Percentiles rank a stretch among this genome's conserved stretches.
Evolutionary conservation across 176 grass and related monocot species (phyloP).

Genomic region (Elymus sibiricus): DNA sequence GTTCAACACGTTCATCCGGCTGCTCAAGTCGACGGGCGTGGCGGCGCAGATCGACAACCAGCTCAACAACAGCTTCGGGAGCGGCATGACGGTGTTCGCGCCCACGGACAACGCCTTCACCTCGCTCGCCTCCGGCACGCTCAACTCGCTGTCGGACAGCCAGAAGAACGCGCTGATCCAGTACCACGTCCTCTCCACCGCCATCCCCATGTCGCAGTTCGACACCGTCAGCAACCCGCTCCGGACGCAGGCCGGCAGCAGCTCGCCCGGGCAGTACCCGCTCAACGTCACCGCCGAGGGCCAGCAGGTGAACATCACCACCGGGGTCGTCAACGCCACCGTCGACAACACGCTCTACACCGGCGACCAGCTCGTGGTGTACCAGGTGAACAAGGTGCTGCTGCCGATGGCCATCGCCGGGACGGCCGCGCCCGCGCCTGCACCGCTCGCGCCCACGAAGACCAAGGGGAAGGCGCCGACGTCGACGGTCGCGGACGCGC

Average conservation of each 20-base stretch:
- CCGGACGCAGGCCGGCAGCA: constrained; percentile 78
- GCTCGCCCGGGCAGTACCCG: constrained; percentile 49
- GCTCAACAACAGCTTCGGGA: constrained; percentile 71
- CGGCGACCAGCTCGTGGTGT: constrained; percentile 61
- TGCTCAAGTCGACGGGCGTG: constrained; percentile 56
- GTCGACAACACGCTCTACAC: constrained; percentile 62
- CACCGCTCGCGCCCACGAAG: constrained; percentile 40
- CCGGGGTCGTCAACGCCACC: constrained; percentile 72
- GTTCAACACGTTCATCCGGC: constrained; percentile 73
- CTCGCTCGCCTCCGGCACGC: constrained; percentile 62
- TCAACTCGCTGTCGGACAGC: constrained; percentile 82
- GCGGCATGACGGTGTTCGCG: constrained; percentile 83
- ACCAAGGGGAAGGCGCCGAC: constrained; percentile 54
- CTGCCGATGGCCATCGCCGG: constrained; percentile 62
- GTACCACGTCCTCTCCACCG: constrained; percentile 66
- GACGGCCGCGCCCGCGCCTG: constrained; percentile 34
- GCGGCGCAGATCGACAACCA: constrained; percentile 89
- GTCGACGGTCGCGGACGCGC: constrained; percentile 41
- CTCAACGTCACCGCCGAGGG: constrained; percentile 71
- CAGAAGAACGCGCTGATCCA: constrained; percentile 82
- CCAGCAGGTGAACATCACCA: constrained; percentile 78
- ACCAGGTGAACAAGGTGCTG: constrained; percentile 77
- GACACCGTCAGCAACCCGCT: constrained; percentile 92
- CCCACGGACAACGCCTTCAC: constrained; percentile 96
- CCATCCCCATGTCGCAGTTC: constrained; percentile 58